These are phyloP conservation scores for Protomyces arabidopsidicola DNA, from an alignment of 1,139 yeast species.

Conservation along the genomic window DNA sequence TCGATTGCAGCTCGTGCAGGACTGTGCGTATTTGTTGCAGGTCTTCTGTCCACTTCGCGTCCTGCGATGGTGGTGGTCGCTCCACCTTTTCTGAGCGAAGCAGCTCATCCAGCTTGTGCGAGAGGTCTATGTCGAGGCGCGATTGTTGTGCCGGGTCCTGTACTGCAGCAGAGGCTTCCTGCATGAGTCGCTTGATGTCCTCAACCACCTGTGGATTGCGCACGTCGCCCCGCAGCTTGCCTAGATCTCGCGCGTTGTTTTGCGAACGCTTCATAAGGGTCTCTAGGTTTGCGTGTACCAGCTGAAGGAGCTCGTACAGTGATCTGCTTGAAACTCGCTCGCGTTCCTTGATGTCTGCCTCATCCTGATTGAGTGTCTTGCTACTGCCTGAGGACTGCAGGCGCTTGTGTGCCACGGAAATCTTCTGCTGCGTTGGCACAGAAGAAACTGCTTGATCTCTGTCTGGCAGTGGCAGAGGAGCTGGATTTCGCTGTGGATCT, in stretches of 20 bases:
- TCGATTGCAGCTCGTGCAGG: not conserved
- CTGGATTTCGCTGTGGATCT: conserved; percentile 22
- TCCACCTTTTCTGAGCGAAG: not conserved
- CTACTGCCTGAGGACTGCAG: conserved; percentile 6
- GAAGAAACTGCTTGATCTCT: conserved; percentile 10
- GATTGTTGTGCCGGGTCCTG: conserved; percentile 10
- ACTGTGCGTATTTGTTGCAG: not conserved
- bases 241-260: conserved; percentile 23
- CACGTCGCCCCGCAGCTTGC: conserved; percentile 19
- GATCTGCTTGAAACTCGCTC: conserved; percentile 2
- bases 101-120: conserved; percentile 13
- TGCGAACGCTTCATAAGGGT: conserved; percentile 21
- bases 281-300: conserved; percentile 16
- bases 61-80: not conserved
- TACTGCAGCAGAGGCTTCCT: conserved; percentile 1
- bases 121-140: conserved; percentile 7
- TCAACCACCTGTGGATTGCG: conserved; percentile 21
- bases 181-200: conserved; percentile 15
- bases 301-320: conserved; percentile 9
- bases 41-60: not conserved
- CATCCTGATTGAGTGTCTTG: conserved; percentile 6
- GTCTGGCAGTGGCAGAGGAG: conserved; percentile 24
- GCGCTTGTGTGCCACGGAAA: conserved; percentile 14
- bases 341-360: not conserved
- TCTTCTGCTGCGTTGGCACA: conserved; percentile 12